Base-by-base conservation (phyloP, 257 asterid species). In the Eustoma russellianum region DNA sequence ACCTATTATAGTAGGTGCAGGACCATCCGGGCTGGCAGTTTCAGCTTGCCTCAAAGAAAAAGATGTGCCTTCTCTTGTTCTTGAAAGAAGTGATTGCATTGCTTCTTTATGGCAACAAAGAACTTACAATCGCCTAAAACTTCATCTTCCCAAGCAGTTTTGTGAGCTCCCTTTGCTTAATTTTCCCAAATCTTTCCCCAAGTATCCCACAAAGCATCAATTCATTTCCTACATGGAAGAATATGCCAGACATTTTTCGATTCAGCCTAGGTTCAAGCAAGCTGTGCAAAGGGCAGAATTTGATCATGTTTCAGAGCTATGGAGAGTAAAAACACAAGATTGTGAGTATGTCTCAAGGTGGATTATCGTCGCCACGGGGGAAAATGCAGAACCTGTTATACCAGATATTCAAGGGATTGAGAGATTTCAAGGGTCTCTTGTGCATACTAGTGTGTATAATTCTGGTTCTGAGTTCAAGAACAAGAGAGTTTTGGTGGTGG, bases 1-100 rank as follows among this genome's bases (percentile, higher is more conserved):
- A 16, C 97, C 97, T 17, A 86, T 89, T 3, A 83, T 89, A 49
- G 65, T 89, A 14, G 97, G 97, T 5, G 97, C 93, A 9, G 97
- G 95, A 7, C 97, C 97, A 1, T 85, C 97, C 16, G 97, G 97
- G 63, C 81, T 89, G 3, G 95, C 98, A 2, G 91, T 70, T 2
- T 75, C 98, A n/a, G 98, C 96, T 5, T 86, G 96, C 69, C 88
- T 90, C 10, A 69, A 66, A 55, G 61, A 71, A 18, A 60, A 68
- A 46, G 93, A 88, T 18, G 85, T 90, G 14, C 52, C 93, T 2
- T 72, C 94, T 4, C 41, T 86, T 4, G 44, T 90, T 7, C 95
- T 90, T 10, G 98, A 90, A 19, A 60, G 95, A 33, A 73, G 79
- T 63, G 82, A 79, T 18, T 90, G 95, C 63, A 74, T 90, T 28